Evolutionary conservation across 2,329 filamentous ascomycete genomes (phyloP).

Genomic region (Diaporthe vaccinii): DNA sequence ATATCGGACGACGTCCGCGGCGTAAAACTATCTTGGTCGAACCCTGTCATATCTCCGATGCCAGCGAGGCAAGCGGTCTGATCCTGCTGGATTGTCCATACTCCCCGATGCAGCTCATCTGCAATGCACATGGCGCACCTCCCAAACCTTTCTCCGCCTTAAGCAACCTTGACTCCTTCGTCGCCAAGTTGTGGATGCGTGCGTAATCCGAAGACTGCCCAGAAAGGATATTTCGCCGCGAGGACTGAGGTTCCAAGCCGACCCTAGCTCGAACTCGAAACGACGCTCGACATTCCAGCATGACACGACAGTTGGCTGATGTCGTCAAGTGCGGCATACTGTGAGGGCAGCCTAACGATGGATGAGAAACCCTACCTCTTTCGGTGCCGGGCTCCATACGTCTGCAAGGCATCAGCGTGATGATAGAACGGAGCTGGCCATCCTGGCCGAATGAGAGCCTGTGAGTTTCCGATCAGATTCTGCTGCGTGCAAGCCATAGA

Average conservation of each 20-base stretch:
- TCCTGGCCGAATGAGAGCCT: slow-evolving; percentile 12
- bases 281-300: slow-evolving; percentile 21
- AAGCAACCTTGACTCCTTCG: slow-evolving; percentile 9
- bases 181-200: slow-evolving; percentile 15
- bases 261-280: slow-evolving; percentile 36
- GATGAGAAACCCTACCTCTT: slow-evolving; percentile 5
- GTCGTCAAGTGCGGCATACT: slow-evolving; percentile 26
- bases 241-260: neutral
- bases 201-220: slow-evolving; percentile 22
- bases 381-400: neutral
- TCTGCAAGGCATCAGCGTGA: neutral
- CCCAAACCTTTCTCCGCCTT: slow-evolving; percentile 25
- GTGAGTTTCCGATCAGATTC: slow-evolving; percentile 10
- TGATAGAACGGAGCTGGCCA: neutral
- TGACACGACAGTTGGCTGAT: slow-evolving; percentile 27
- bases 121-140: slow-evolving; percentile 25
- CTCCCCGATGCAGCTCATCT: slow-evolving; percentile 32
- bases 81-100: slow-evolving; percentile 36
- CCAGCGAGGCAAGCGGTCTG: slow-evolving; percentile 32
- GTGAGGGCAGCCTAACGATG: slow-evolving; percentile 22
- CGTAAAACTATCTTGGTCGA: slow-evolving; percentile 27
- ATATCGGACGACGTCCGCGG: slow-evolving; percentile 41
- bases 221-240: slow-evolving; percentile 28
- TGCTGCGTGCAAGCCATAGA: neutral
- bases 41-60: slow-evolving; percentile 32